These are phyloP conservation scores for Monosporascus sp. DNA, from an alignment of 2,329 filamentous ascomycete genomes.

Conservation along the genomic window DNA sequence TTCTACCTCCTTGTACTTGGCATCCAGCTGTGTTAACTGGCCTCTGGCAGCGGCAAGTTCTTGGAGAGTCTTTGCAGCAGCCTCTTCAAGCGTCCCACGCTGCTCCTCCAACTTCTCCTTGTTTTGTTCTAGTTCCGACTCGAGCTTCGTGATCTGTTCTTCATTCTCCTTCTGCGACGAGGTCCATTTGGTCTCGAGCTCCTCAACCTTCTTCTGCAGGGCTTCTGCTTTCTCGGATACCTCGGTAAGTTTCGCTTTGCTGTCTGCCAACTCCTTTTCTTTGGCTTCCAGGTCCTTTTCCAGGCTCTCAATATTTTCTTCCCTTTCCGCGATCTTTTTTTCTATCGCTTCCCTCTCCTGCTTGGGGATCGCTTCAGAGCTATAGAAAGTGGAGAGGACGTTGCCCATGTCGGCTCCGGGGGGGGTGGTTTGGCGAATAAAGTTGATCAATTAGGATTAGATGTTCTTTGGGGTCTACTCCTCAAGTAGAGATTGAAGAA, in stretches of 20 bases:
- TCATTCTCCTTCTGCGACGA: constrained; percentile 26
- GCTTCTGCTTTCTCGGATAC: constrained; percentile 31
- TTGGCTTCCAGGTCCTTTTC: constrained; percentile 30
- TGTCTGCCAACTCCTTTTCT: constrained; percentile 29
- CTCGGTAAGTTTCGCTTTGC: background rate
- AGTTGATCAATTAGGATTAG: background rate
- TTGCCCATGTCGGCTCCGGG: constrained; percentile 29
- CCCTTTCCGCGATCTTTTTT: constrained; percentile 33
- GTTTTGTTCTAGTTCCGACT: constrained; percentile 27
- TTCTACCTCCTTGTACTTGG: constrained; percentile 16
- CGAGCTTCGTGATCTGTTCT: constrained; percentile 27
- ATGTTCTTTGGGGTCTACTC: no score
- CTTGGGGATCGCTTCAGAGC: constrained; percentile 29
- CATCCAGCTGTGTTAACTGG: constrained; percentile 17
- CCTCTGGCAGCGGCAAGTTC: constrained; percentile 17
- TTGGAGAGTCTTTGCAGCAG: constrained; percentile 8
- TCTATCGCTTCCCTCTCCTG: constrained; percentile 27
- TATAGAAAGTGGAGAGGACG: constrained; percentile 34
- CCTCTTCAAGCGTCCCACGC: constrained; percentile 11
- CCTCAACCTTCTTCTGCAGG: constrained; percentile 33
- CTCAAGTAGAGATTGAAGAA: no score
- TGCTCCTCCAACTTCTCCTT: constrained; percentile 21
- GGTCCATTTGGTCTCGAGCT: constrained; percentile 26
- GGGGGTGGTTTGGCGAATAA: background rate
- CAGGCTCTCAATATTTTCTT: constrained; percentile 30